Conservation (phyloP, 768 basidiomycete genomes). For the Daedalea quercina region DNA sequence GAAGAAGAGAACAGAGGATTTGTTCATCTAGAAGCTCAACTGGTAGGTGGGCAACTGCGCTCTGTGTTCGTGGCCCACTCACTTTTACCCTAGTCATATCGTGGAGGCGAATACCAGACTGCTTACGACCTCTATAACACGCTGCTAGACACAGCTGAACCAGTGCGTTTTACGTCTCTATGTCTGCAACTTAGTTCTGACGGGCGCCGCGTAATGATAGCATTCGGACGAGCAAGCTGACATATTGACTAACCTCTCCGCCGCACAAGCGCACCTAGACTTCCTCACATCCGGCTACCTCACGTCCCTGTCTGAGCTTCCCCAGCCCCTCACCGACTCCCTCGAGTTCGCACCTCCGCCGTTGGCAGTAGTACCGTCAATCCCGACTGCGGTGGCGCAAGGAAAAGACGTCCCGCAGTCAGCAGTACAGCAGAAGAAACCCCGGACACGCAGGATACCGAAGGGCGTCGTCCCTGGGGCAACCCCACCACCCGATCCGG, state of each 20-base stretch:
- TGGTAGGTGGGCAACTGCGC: slow-evolving; percentile 47
- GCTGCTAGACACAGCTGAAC: slow-evolving; percentile 70
- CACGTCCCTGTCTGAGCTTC: slow-evolving; percentile 54
- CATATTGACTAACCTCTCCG: slow-evolving; percentile 78
- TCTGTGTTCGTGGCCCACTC: slow-evolving; percentile 7
- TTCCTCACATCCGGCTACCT: slow-evolving; percentile 72
- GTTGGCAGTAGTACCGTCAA: slow-evolving; percentile 18
- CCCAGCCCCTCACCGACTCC: slow-evolving; percentile 39
- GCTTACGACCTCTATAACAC: slow-evolving; percentile 77
- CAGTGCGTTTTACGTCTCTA: slow-evolving; percentile 32
- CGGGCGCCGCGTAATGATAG: slow-evolving; percentile 29
- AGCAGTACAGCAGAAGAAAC: slow-evolving; percentile 34
- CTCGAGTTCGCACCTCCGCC: slow-evolving; percentile 64
- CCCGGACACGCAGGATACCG: slow-evolving; percentile 63
- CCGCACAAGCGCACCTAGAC: slow-evolving; percentile 76
- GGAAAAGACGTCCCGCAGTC: slow-evolving; percentile 17
- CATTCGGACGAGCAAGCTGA: slow-evolving; percentile 85
- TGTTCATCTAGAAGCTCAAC: slow-evolving; percentile 79
- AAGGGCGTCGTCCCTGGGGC: slow-evolving; percentile 72
- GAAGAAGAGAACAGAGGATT: slow-evolving; percentile 48
- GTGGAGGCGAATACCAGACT: slow-evolving; percentile 65
- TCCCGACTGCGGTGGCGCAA: slow-evolving; percentile 4
- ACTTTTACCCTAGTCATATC: slow-evolving; percentile 55
- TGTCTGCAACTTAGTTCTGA: not conserved
- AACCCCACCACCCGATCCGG: slow-evolving; percentile 79